These are phyloP conservation scores for Citrus inodora DNA, from an alignment of 345 rosid species.

Conservation along the genomic window DNA sequence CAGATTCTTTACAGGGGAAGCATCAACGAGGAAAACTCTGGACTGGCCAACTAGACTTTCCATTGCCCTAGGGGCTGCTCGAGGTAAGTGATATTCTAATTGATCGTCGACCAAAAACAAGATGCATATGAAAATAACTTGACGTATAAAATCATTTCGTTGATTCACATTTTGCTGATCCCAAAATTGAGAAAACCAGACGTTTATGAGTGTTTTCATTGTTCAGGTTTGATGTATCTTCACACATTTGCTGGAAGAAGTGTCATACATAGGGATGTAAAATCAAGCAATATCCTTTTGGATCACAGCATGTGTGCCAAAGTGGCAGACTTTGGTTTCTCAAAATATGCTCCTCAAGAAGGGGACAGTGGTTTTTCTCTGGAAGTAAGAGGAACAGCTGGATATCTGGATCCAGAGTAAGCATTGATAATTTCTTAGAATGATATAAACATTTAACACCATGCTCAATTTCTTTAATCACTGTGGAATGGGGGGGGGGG, in stretches of 20 bases:
- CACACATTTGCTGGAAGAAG: slow-evolving; percentile 35
- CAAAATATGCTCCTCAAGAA: slow-evolving; percentile 75
- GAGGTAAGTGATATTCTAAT: slow-evolving; percentile 41
- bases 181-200: background rate
- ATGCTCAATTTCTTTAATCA: background rate
- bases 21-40: slow-evolving; percentile 54
- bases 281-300: slow-evolving; percentile 71
- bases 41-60: slow-evolving; percentile 78
- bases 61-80: slow-evolving; percentile 65
- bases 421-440: slow-evolving; percentile 9
- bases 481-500: background rate
- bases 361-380: slow-evolving; percentile 66
- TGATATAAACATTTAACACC: too few relatives aligned
- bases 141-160: background rate
- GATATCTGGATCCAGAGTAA: slow-evolving; percentile 80
- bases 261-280: slow-evolving; percentile 64
- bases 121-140: background rate
- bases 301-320: slow-evolving; percentile 69
- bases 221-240: slow-evolving; percentile 47
- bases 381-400: slow-evolving; percentile 76
- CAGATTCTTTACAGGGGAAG: slow-evolving; percentile 47
- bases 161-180: too few relatives aligned
- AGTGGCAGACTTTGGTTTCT: slow-evolving; percentile 73
- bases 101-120: background rate
- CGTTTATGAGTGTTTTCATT: background rate